These are phyloP conservation scores for Endogone sp. DNA, from an alignment of 192 early-diverging fungal genomes.

Conservation along the genomic window DNA sequence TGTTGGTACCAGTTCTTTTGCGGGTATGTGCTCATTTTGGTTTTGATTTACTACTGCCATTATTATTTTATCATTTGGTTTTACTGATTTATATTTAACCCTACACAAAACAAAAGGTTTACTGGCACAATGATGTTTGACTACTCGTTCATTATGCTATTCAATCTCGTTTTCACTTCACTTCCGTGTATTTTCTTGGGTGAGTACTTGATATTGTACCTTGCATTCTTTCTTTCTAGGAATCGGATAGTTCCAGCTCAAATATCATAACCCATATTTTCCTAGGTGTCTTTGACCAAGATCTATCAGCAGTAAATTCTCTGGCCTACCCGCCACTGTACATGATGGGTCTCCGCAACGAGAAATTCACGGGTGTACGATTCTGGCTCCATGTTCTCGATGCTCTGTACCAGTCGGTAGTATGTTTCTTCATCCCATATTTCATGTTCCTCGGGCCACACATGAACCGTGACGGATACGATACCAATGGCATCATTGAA, in stretches of 20 bases:
- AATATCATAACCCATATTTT: background rate
- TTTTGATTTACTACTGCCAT: no score
- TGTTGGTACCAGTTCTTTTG: slow-evolving; percentile 92
- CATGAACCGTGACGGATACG: slow-evolving; percentile 27
- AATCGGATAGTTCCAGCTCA: background rate
- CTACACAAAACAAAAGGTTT: slow-evolving; percentile 42
- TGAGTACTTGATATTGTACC: slow-evolving; percentile 2
- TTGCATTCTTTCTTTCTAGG: background rate
- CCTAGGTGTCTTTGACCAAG: slow-evolving; percentile 81
- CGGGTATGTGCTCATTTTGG: slow-evolving; percentile 55
- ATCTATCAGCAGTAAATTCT: slow-evolving; percentile 62
- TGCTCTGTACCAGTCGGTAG: slow-evolving; percentile 66
- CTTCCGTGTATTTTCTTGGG: slow-evolving; percentile 69
- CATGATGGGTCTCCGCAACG: slow-evolving; percentile 63
- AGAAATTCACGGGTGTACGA: slow-evolving; percentile 66
- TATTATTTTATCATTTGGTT: background rate
- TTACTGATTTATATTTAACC: background rate
- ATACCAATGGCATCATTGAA: slow-evolving; percentile 56
- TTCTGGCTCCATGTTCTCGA: slow-evolving; percentile 77
- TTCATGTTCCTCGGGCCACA: slow-evolving; percentile 42
- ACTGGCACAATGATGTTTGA: slow-evolving; percentile 80
- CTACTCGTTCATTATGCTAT: slow-evolving; percentile 83
- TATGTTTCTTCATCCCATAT: slow-evolving; percentile 65
- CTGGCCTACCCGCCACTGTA: slow-evolving; percentile 78
- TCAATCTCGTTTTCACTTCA: slow-evolving; percentile 86